phyloP scores from a whole-genome alignment of 352 stramenopile genomes.

The Pythium aristosporum region DNA sequence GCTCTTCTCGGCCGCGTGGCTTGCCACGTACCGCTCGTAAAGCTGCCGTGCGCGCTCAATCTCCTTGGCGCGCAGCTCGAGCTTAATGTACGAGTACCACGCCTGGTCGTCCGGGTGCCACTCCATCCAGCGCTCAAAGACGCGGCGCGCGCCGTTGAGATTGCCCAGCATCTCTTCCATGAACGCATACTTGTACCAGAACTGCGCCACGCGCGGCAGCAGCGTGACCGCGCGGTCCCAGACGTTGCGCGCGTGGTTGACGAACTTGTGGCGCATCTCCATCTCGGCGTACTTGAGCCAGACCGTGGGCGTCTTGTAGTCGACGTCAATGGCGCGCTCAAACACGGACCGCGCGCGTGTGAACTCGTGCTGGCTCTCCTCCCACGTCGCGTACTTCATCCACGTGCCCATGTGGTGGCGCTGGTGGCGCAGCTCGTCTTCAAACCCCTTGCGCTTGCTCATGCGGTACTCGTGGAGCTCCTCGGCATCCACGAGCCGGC shows the following conservation, averaged over 20 bases:
- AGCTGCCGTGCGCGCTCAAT: slow-evolving; percentile 86
- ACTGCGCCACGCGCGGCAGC: slow-evolving; percentile 95
- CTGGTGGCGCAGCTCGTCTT: slow-evolving; percentile 96
- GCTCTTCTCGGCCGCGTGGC: slow-evolving; percentile 85
- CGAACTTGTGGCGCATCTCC: slow-evolving; percentile 99
- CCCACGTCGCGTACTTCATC: slow-evolving; percentile 99
- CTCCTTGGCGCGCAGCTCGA: slow-evolving; percentile 94
- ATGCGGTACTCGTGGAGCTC: slow-evolving; percentile 93
- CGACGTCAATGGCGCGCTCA: slow-evolving; percentile 97
- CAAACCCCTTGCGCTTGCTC: slow-evolving; percentile 91
- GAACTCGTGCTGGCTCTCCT: slow-evolving; percentile 98
- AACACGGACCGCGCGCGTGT: slow-evolving; percentile 95
- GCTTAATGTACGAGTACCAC: slow-evolving; percentile 98
- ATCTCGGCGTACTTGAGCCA: slow-evolving; percentile 99
- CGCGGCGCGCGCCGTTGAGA: slow-evolving; percentile 87
- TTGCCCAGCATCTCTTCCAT: slow-evolving; percentile 99
- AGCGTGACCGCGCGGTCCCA: slow-evolving; percentile 94
- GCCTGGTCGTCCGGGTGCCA: slow-evolving; percentile 98
- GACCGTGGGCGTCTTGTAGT: slow-evolving; percentile 93
- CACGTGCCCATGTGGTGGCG: slow-evolving; percentile 96
- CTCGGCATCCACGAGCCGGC: slow-evolving; percentile 87
- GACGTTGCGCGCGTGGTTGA: slow-evolving; percentile 98
- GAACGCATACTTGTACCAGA: slow-evolving; percentile 99
- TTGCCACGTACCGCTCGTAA: slow-evolving; percentile 94
- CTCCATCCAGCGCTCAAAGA: slow-evolving; percentile 98